phyloP scores from a whole-genome alignment of 129 eudicot species.

The Centrapalus pauciflorus region DNA sequence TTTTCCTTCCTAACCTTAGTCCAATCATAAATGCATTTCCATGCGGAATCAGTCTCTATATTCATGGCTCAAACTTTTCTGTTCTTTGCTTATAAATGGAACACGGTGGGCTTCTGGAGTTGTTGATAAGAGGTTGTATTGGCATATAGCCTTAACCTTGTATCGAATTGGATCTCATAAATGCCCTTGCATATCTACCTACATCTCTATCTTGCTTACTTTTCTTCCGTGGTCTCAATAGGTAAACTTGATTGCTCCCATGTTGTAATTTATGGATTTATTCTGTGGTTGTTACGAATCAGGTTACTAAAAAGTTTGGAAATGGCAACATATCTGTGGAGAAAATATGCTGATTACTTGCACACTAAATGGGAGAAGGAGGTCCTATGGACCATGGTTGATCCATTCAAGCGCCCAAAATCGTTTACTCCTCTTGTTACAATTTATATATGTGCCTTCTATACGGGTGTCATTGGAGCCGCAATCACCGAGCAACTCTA shows the following conservation, averaged over 20 bases:
- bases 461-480: conserved; percentile 86
- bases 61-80: too few species aligned
- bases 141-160: too few species aligned
- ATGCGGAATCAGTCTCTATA: too few species aligned
- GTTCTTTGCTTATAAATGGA: too few species aligned
- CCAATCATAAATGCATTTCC: too few species aligned
- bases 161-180: background rate
- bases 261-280: background rate
- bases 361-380: conserved; percentile 75
- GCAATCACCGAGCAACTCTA: conserved; percentile 86
- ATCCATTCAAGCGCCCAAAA: conserved; percentile 83
- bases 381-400: conserved; percentile 87
- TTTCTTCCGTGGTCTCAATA: background rate
- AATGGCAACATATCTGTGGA: conserved; percentile 87
- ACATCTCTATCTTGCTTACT: background rate
- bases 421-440: conserved; percentile 81
- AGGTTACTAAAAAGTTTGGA: background rate
- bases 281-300: background rate
- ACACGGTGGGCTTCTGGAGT: too few species aligned
- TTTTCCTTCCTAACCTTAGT: too few species aligned
- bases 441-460: conserved; percentile 63
- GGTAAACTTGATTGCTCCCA: background rate
- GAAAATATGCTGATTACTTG: conserved; percentile 73
- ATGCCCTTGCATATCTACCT: background rate
- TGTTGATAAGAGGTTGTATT: too few species aligned